phyloP scores from a whole-genome alignment of 2,329 filamentous ascomycete genomes.

The Pseudogymnoascus sp. region DNA sequence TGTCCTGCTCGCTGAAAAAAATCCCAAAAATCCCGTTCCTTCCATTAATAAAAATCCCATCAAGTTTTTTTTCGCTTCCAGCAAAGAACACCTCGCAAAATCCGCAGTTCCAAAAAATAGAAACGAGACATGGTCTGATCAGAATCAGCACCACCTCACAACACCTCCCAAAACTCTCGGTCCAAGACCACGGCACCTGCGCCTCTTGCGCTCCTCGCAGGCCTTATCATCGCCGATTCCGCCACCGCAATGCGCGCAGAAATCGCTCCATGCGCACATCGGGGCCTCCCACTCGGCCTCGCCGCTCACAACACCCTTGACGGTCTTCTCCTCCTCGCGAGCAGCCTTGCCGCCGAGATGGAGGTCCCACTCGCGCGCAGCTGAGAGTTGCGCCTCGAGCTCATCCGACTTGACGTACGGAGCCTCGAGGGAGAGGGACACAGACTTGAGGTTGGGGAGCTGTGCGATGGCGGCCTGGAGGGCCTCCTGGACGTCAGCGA shows the following conservation, averaged over 20 bases:
- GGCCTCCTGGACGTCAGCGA: not conserved
- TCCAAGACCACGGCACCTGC: not conserved
- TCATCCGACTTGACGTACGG: constrained; percentile 4
- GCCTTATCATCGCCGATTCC: constrained; percentile 4
- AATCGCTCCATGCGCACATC: constrained; percentile 1
- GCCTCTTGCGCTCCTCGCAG: constrained; percentile 3
- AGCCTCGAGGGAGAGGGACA: not conserved
- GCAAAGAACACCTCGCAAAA: not conserved
- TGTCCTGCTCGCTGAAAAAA: not conserved
- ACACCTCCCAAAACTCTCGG: not conserved
- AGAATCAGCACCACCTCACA: not conserved
- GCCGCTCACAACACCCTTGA: not conserved
- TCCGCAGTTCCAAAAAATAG: not conserved
- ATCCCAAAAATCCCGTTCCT: not conserved
- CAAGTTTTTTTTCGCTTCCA: not conserved
- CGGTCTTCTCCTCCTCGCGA: not conserved
- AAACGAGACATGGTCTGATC: too few species aligned
- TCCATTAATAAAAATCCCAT: not conserved
- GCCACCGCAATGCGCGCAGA: not conserved
- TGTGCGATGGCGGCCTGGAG: not conserved
- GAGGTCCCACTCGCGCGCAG: not conserved
- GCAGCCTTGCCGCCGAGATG: not conserved
- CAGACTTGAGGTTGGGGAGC: not conserved
- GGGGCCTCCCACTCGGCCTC: constrained; percentile 2
- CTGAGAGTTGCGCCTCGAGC: not conserved